These are phyloP conservation scores for Globisporangium echinulatum DNA, from an alignment of 352 stramenopile species.

Conservation along the genomic window DNA sequence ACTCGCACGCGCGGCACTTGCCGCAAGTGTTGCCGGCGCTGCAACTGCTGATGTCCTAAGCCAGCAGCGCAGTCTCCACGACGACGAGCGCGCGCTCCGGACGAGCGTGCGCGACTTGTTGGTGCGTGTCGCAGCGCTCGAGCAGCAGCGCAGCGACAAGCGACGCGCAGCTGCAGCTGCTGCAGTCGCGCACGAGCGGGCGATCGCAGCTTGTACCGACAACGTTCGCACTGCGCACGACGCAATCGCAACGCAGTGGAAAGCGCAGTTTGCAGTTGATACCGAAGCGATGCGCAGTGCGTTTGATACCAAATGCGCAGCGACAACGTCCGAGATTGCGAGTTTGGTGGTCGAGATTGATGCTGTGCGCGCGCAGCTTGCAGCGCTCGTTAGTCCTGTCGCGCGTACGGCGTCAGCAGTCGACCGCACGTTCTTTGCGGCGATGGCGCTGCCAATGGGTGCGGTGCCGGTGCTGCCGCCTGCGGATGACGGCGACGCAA, in stretches of 20 bases:
- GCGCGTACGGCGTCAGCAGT: too few species aligned
- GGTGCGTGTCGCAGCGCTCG: constrained; percentile 47
- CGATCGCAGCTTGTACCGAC: constrained; percentile 9
- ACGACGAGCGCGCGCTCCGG: constrained; percentile 49
- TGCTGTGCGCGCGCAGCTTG: constrained; percentile 26
- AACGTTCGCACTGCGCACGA: too few species aligned
- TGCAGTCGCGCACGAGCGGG: constrained; percentile 46
- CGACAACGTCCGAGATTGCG: constrained; percentile 4
- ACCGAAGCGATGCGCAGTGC: too few species aligned
- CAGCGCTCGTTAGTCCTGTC: constrained; percentile 7
- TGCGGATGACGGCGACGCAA: neutral
- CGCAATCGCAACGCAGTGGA: constrained; percentile 23
- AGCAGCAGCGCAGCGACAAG: constrained; percentile 25
- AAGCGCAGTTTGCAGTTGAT: too few species aligned
- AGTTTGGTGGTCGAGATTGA: constrained; percentile 19
- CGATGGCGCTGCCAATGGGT: constrained; percentile 26
- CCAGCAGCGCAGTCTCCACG: constrained; percentile 42
- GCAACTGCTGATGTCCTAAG: constrained; percentile 19
- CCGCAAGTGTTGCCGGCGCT: constrained; percentile 18
- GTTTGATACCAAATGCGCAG: too few species aligned
- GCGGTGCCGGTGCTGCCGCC: constrained; percentile 21
- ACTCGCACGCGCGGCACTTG: constrained; percentile 27
- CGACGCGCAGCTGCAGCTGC: constrained; percentile 44
- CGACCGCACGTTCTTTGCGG: constrained; percentile 36
- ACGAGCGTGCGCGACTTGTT: constrained; percentile 51